Evolutionary conservation across 495 filamentous ascomycete genomes (phyloP).

Genomic region (Trichoderma asperelloides): DNA sequence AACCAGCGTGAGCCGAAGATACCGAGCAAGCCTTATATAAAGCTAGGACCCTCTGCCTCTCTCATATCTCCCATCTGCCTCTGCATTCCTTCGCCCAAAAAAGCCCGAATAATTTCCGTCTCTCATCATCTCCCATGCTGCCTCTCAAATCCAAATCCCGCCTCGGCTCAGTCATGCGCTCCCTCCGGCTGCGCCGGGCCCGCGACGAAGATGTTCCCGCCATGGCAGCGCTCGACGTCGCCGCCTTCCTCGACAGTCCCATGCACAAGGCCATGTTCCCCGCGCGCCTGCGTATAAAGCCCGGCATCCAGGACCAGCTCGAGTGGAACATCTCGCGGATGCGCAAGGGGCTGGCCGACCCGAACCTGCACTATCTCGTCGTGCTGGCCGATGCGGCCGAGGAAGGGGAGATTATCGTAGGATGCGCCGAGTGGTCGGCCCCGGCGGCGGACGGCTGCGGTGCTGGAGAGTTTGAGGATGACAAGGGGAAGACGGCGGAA

Average conservation of each 20-base stretch:
- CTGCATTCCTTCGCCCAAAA: neutral
- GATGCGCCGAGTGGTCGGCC: slow-evolving; percentile 2
- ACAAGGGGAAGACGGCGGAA: neutral
- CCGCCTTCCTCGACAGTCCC: slow-evolving; percentile 8
- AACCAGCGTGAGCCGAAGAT: neutral
- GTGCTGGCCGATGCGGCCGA: neutral
- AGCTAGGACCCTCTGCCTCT: neutral
- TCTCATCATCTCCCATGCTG: neutral
- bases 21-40: neutral
- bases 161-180: neutral
- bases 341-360: neutral
- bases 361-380: neutral
- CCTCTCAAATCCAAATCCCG: neutral
- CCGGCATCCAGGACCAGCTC: slow-evolving; percentile 1
- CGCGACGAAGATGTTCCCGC: slow-evolving; percentile 7
- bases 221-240: slow-evolving; percentile 7
- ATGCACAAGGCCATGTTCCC: slow-evolving; percentile 10
- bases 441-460: neutral
- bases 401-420: neutral
- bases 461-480: neutral
- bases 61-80: neutral
- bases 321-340: neutral
- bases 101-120: neutral
- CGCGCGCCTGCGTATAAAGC: neutral
- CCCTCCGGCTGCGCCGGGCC: neutral